Conservation (phyloP, 2,329 filamentous ascomycete genomes). For the Fusarium xylarioides region DNA sequence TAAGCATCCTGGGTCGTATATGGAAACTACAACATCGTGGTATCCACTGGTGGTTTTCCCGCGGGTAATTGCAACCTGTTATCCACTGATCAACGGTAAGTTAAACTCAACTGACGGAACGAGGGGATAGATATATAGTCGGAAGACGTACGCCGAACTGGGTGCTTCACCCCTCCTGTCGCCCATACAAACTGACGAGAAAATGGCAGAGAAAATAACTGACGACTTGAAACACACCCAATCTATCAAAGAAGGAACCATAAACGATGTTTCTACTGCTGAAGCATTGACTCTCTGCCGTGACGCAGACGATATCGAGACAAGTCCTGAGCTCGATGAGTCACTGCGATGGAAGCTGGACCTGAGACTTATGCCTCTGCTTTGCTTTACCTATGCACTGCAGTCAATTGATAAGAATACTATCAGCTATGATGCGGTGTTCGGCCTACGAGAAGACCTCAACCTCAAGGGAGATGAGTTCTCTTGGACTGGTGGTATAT, state of each 20-base stretch:
- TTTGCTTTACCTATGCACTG: neutral
- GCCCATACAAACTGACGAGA: neutral
- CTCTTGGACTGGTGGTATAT: neutral
- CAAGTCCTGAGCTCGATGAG: neutral
- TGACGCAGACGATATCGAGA: neutral
- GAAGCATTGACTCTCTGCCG: neutral
- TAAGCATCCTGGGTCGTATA: neutral
- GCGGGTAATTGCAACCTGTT: neutral
- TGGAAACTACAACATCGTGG: neutral
- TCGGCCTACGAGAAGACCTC: neutral
- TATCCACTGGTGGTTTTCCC: neutral
- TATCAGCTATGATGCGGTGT: constrained; percentile 5
- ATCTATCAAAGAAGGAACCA: neutral
- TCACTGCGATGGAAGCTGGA: constrained; percentile 2
- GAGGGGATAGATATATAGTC: neutral
- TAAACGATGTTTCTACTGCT: neutral
- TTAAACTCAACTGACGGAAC: neutral
- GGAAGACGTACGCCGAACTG: accelerated
- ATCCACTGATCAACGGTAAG: neutral
- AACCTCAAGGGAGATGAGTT: neutral
- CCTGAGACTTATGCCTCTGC: neutral
- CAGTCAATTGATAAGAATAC: constrained; percentile 14
- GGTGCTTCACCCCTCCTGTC: too few species aligned
- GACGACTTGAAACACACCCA: neutral
- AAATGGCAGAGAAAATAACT: neutral